Conservation (phyloP, 495 filamentous ascomycete species). For the Tuber borchii region DNA sequence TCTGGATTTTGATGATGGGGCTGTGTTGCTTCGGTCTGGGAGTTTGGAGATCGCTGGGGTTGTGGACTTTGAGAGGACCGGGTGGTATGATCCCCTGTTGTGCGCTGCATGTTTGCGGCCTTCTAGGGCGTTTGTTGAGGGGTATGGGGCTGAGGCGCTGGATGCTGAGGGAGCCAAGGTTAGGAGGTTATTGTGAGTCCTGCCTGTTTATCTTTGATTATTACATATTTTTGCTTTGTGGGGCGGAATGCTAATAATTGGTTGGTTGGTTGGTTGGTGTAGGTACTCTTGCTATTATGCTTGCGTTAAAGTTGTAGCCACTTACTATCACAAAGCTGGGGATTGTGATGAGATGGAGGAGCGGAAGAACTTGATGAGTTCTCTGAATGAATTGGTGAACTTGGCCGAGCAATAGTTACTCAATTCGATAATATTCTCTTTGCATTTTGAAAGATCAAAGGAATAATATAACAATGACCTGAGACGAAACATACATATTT, state of each 20-base stretch:
- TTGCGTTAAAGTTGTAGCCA: conserved; percentile 23
- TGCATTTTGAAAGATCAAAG: background rate
- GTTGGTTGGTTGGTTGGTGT: background rate
- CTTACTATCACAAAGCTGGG: conserved; percentile 24
- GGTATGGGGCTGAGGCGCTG: conserved; percentile 28
- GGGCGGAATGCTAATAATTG: background rate
- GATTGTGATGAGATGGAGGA: conserved; percentile 27
- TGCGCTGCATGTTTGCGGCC: conserved; percentile 19
- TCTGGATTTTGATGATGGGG: conserved; percentile 52
- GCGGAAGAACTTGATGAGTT: conserved; percentile 31
- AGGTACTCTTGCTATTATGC: conserved; percentile 36
- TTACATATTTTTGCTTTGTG: background rate
- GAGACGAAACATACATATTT: conserved; percentile 5
- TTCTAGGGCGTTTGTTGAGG: conserved; percentile 24
- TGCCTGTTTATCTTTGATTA: background rate
- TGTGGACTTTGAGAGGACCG: conserved; percentile 36
- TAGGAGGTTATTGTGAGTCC: conserved; percentile 5
- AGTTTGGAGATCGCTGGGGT: conserved; percentile 21
- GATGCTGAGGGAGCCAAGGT: conserved; percentile 5
- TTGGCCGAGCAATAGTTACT: conserved; percentile 13
- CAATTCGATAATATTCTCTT: conserved; percentile 3
- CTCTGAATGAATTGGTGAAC: conserved; percentile 25
- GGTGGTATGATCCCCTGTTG: conserved; percentile 36
- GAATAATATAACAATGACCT: background rate
- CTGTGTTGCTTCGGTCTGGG: conserved; percentile 49